Base-by-base conservation (phyloP, 768 basidiomycete genomes). In the Mycena amicta region DNA sequence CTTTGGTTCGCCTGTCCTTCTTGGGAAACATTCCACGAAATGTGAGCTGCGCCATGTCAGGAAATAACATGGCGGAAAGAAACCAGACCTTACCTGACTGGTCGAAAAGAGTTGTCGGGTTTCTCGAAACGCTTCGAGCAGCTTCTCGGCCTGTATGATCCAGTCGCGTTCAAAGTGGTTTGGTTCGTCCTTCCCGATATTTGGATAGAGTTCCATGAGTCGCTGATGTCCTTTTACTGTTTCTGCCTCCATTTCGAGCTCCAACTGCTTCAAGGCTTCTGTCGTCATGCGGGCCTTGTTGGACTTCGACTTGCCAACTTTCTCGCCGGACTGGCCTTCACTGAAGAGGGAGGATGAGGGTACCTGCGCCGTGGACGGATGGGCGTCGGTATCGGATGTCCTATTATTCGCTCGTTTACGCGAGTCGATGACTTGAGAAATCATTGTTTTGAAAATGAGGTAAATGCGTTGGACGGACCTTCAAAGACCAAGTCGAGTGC, bases 101-200 rank as follows among this genome's bases (percentile, higher is more conserved):
- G 88, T 86, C 66, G 89, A 79, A 68, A 97, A 99, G 63, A 98
- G 69, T 63, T 88, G 85, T 60, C 88, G 82, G 1, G 95, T 94
- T 74, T 94, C 89, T 53, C 96, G 78, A 74, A 95, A 98, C 69
- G 84, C 87, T 59, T 97, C 95, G 2, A 98, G 82, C 51, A 99
- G 77, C 65, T 85, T 89, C 68, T 93, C 92, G 0, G 94, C 93
- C 66, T 92, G 87, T 26, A 88, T 69, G 59, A 96, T 74, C 90
- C 95, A 98, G 63, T 89, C 84, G 51, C 84, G 79, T 60, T 85
- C 78, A 2, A 84, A 83, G 6, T 83, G 83, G 2, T 75, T 73
- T n/a, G 82, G 76, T 5, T 49, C 25, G 6, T 63, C 62, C 25
- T 57, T 53, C 28, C 82, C 71, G 77, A 86, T 83, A 16, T 64